Conservation (phyloP, 345 rosid genomes). For the Ailanthus altissimus region DNA sequence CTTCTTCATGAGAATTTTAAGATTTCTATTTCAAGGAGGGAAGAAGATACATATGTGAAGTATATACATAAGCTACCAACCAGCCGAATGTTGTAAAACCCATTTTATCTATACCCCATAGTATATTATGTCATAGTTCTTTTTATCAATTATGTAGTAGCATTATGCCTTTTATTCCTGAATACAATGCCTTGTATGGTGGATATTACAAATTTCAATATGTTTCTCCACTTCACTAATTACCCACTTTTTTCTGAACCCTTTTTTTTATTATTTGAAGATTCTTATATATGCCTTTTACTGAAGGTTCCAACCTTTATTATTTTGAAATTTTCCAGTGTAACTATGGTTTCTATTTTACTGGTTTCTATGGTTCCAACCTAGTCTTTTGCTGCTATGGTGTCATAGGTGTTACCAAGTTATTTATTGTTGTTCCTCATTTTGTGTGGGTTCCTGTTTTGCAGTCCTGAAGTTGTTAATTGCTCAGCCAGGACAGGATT, state of each 20-base stretch:
- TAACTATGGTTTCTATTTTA: neutral
- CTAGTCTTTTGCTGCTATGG: neutral
- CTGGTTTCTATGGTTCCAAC: neutral
- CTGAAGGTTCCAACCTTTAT: neutral
- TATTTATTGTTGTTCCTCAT: neutral
- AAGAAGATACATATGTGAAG: neutral
- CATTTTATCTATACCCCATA: neutral
- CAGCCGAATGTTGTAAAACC: neutral
- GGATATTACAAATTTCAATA: neutral
- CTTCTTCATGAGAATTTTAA: neutral
- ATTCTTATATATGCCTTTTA: neutral
- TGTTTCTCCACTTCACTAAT: neutral
- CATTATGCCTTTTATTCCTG: neutral
- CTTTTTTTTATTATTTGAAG: neutral
- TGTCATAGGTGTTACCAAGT: neutral
- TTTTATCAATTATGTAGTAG: neutral
- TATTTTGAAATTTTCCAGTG: neutral
- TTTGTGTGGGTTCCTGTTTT: slow-evolving; percentile 25
- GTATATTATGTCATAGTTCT: neutral
- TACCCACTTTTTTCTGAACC: neutral
- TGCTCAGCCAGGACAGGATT: slow-evolving; percentile 98
- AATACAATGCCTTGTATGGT: neutral
- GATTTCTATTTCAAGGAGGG: neutral
- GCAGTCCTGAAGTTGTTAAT: slow-evolving; percentile 85
- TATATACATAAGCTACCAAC: no score